phyloP scores from a whole-genome alignment of 139 green algal species.

The Closterium sp. region DNA sequence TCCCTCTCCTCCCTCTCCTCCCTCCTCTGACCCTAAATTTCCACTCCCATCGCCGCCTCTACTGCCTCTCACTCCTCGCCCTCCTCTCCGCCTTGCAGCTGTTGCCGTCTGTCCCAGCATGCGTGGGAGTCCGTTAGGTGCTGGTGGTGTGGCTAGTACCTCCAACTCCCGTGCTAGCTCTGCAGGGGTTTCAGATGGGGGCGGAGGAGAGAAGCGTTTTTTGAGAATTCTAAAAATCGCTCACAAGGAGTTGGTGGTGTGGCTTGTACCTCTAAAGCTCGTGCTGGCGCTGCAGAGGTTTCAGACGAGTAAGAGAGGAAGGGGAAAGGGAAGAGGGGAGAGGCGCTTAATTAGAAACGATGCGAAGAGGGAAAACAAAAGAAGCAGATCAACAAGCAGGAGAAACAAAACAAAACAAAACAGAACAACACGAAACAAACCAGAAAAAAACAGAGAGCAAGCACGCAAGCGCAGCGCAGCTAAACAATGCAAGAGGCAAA shows the following conservation, averaged over 20 bases:
- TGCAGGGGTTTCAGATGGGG: background rate
- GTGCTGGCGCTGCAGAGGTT: background rate
- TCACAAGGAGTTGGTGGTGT: background rate
- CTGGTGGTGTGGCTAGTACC: background rate
- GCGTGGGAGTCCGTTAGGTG: background rate
- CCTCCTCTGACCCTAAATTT: background rate
- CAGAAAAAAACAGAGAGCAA: background rate
- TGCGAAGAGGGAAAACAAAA: background rate
- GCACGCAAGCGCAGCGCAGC: too few species aligned
- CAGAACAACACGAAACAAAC: background rate
- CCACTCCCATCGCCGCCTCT: too few species aligned
- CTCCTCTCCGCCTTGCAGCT: background rate
- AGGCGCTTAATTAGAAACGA: background rate
- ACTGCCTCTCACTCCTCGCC: background rate
- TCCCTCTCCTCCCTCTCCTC: background rate
- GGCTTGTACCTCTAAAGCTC: background rate
- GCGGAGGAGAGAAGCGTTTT: too few species aligned
- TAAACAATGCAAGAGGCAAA: too few species aligned
- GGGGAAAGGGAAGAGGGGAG: background rate
- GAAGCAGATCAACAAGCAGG: too few species aligned
- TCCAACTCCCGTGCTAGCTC: background rate
- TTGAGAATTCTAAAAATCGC: too few species aligned
- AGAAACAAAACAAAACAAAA: background rate
- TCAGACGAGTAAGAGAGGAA: too few species aligned
- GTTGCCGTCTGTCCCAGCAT: background rate